A percentile compares a stretch with the other conserved stretches of the same genome.
These are phyloP conservation scores for Entophlyctis luteolus DNA, from an alignment of 192 early-diverging fungal genomes.

Conservation along the genomic window DNA sequence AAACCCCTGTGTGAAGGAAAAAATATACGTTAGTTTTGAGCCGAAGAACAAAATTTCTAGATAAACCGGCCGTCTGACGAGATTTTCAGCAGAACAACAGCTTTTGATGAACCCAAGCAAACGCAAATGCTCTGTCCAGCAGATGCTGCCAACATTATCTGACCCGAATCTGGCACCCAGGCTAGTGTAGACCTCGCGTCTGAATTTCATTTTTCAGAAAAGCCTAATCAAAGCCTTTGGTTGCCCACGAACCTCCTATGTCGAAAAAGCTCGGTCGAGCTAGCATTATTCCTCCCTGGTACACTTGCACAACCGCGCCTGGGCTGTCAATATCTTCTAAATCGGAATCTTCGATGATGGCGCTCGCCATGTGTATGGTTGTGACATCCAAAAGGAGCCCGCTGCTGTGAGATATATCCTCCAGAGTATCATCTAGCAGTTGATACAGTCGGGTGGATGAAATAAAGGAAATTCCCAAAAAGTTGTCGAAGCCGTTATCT, in stretches of 20 bases:
- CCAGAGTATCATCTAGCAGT: conserved; percentile 18
- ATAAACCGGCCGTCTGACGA: no score
- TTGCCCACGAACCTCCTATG: no score
- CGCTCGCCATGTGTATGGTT: not conserved
- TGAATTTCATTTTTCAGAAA: no score
- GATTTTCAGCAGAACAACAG: not conserved
- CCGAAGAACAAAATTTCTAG: no score
- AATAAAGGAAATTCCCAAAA: conserved; percentile 27
- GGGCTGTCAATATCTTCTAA: not conserved
- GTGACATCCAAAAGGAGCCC: not conserved
- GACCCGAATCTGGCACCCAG: no score
- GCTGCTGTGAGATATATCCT: conserved; percentile 16
- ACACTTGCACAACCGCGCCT: conserved; percentile 22
- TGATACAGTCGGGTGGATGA: conserved; percentile 24
- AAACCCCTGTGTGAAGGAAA: no score
- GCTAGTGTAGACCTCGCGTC: no score
- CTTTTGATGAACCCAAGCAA: not conserved
- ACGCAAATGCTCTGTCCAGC: not conserved
- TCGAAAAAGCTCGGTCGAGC: conserved; percentile 15
- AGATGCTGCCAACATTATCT: not conserved
- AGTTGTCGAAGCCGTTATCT: conserved; percentile 14
- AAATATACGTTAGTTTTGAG: no score
- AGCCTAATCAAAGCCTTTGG: no score
- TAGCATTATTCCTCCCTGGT: conserved; percentile 16
- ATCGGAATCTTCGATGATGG: not conserved